phyloP scores from a whole-genome alignment of 805 yeast species.

The Clavispora asparagi region DNA sequence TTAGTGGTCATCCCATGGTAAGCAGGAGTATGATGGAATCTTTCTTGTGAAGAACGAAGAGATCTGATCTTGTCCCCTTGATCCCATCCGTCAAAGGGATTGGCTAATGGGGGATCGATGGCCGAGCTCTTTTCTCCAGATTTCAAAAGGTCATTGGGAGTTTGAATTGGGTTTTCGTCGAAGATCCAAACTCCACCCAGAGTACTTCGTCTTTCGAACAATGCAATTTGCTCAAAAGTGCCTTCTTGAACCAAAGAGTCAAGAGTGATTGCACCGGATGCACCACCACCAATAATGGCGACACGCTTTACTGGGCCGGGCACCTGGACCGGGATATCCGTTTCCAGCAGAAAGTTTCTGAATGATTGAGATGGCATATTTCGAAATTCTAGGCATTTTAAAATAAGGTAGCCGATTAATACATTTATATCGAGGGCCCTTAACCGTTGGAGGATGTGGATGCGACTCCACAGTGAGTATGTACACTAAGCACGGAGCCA shows the following conservation, averaged over 20 bases:
- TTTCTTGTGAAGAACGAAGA: conserved; percentile 17
- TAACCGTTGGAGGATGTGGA: not conserved
- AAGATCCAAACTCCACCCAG: conserved; percentile 43
- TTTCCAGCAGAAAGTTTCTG: not conserved
- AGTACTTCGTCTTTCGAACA: conserved; percentile 36
- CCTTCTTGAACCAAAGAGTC: conserved; percentile 34
- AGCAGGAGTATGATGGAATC: conserved; percentile 27
- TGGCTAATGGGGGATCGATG: conserved; percentile 22
- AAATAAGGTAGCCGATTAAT: too few species aligned
- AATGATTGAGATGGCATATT: not conserved
- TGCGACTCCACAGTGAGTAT: not conserved
- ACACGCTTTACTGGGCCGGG: conserved; percentile 18
- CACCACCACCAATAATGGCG: conserved; percentile 50
- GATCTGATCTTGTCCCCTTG: not conserved
- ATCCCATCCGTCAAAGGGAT: conserved; percentile 14
- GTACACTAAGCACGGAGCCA: not conserved
- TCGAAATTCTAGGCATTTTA: too few species aligned
- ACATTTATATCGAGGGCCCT: too few species aligned
- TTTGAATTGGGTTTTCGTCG: conserved; percentile 17
- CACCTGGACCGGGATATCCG: not conserved
- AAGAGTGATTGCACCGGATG: conserved; percentile 41
- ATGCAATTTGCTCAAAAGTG: conserved; percentile 25
- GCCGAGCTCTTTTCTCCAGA: conserved; percentile 17
- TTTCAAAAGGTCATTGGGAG: conserved; percentile 10
- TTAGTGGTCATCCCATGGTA: conserved; percentile 28